Evolutionary conservation across 116 monocot genomes (phyloP), one percentile per base, ranked within the genome.

Genomic region (Trichopus zeylanicus): DNA sequence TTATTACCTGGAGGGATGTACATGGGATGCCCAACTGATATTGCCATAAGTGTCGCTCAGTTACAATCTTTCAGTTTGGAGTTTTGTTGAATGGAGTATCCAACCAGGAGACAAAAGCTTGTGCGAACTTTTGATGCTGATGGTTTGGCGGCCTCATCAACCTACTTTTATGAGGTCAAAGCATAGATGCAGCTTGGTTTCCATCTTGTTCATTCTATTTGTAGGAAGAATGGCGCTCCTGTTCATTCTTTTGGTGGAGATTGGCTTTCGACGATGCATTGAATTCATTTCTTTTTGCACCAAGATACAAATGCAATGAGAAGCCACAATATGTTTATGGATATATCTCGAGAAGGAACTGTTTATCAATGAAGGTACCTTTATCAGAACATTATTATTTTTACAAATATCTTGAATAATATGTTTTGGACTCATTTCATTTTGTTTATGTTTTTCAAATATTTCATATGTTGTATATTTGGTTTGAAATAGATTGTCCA

Each of bases 71-170:
- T 94, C 64, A 89, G 83, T 73, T 63, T 94, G 5, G 94, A 94
- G 58, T 83, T 94, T 46, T 86, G 89, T 37, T 95, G 95, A 90
- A 76, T 86, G 81, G 95, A 90, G 60, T 89, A 86, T 29, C 75
- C 77, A 1, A 71, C 66, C 13, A 78, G 51, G 76, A 70, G 95
- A 70, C 95, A 95, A 74, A 76, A 87, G 66, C 87, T 95, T 1
- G 69, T 95, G 26, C 80, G 95, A 3, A 90, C 95, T 20, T 95
- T 74, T 29, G 90, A 95, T 52, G 65, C 60, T 7, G 73, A 86
- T 67, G 95, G 95, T 30, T 39, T 84, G 70, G 84, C 79, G 0
- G 95, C 90, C n/a, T 95, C 95, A 28, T 87, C 95, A 0, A 95
- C 95, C 5, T 81, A 90, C 63, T 70, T 86, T 34, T 70, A 53